Evolutionary conservation across 768 basidiomycete species (phyloP).

Genomic region (Kondoa malvinella): DNA sequence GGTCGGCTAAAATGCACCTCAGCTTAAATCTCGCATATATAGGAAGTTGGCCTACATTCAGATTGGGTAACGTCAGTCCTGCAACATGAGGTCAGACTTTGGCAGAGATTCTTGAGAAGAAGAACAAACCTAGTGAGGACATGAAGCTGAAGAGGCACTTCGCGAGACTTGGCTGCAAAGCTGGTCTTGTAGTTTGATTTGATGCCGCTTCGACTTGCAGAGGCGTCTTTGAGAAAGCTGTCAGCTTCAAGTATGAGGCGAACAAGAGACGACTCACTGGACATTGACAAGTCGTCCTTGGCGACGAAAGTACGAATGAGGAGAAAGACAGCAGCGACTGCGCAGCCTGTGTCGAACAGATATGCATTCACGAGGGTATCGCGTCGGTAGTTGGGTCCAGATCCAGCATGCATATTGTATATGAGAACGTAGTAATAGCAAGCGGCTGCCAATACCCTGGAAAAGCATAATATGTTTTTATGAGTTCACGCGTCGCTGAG

Average conservation of each 20-base stretch:
- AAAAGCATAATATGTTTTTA: no score
- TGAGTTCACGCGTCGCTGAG: no score
- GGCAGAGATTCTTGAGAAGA: no score
- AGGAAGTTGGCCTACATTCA: no score
- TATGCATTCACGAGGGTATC: no score
- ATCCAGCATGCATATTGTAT: no score
- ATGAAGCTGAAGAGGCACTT: background rate
- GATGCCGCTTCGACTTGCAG: background rate
- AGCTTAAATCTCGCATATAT: no score
- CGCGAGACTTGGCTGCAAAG: background rate
- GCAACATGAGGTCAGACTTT: no score
- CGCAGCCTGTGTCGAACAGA: no score
- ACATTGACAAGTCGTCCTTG: background rate
- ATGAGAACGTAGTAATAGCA: background rate
- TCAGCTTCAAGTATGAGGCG: background rate
- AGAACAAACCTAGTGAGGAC: background rate
- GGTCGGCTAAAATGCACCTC: no score
- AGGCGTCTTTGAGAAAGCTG: background rate
- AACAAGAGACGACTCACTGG: background rate
- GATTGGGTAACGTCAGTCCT: no score
- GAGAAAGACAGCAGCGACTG: background rate
- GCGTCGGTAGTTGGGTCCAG: no score
- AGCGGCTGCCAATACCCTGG: background rate
- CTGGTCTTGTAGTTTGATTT: background rate
- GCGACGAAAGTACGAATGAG: background rate